Conservation (phyloP, 257 asterid genomes). For the Solanum megistacrolobum region DNA sequence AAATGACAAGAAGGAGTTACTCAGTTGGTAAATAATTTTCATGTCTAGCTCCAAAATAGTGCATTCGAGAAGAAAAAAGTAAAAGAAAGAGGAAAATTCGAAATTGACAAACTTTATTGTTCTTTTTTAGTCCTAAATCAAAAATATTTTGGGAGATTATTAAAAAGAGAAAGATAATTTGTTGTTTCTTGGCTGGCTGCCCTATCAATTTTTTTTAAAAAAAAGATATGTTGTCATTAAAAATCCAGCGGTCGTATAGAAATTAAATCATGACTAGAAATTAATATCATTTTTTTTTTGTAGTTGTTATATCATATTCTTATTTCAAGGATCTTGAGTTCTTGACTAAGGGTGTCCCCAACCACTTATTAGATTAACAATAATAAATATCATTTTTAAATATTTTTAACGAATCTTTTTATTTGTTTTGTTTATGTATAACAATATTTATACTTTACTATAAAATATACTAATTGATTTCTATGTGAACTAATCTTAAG, state of each 20-base stretch:
- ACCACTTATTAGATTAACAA: not conserved
- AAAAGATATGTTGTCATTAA: not conserved
- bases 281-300: not conserved
- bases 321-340: not conserved
- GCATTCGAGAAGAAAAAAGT: not conserved
- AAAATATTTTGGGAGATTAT: not conserved
- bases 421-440: not conserved
- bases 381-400: not conserved
- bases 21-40: no score
- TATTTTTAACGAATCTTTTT: not conserved
- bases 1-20: not conserved
- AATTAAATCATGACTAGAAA: not conserved
- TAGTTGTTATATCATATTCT: not conserved
- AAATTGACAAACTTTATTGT: no score
- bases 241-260: not conserved
- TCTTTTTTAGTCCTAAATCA: not conserved
- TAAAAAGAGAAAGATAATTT: not conserved
- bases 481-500: not conserved
- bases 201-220: not conserved
- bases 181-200: not conserved
- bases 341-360: not conserved
- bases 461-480: not conserved
- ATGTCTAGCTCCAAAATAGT: accelerated
- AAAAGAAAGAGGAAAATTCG: no score
- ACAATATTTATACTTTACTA: not conserved